Conservation (phyloP, 1,284 basidiomycete species). For the Ganoderma resinaceum region DNA sequence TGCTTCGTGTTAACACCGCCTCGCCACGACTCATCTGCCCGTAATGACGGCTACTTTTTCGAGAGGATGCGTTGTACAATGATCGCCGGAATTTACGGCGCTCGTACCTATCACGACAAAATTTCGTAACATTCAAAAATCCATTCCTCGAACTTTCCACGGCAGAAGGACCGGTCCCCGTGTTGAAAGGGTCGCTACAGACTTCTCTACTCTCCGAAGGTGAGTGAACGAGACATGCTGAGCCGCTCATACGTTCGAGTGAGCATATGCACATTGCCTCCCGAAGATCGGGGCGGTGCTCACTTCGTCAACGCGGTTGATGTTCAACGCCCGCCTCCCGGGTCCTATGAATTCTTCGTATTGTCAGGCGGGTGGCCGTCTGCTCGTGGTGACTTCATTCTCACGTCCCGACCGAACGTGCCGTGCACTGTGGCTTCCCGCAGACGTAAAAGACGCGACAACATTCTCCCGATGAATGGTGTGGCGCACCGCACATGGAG, state of each 20-base stretch:
- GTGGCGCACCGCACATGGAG: background rate
- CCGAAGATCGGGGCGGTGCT: background rate
- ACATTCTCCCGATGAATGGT: background rate
- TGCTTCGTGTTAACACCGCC: background rate
- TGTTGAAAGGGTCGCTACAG: background rate
- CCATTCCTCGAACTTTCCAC: background rate
- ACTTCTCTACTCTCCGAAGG: background rate
- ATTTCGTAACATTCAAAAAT: background rate
- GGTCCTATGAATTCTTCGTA: background rate
- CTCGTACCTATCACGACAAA: background rate
- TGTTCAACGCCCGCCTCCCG: background rate
- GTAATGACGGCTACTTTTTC: background rate
- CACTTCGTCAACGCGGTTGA: background rate
- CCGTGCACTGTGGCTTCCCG: background rate
- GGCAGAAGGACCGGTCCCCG: background rate
- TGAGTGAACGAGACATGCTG: background rate
- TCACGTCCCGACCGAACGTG: background rate
- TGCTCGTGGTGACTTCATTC: background rate
- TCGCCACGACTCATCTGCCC: background rate
- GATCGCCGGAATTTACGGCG: background rate
- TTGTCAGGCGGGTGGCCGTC: background rate
- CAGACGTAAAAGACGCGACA: conserved; percentile 1
- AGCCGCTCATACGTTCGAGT: background rate
- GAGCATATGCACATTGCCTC: background rate
- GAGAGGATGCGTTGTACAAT: background rate